Percentiles rank a stretch among this genome's conserved stretches.
These are phyloP conservation scores for Nemophila menziesii DNA, from an alignment of 257 asterid species.

Conservation along the genomic window DNA sequence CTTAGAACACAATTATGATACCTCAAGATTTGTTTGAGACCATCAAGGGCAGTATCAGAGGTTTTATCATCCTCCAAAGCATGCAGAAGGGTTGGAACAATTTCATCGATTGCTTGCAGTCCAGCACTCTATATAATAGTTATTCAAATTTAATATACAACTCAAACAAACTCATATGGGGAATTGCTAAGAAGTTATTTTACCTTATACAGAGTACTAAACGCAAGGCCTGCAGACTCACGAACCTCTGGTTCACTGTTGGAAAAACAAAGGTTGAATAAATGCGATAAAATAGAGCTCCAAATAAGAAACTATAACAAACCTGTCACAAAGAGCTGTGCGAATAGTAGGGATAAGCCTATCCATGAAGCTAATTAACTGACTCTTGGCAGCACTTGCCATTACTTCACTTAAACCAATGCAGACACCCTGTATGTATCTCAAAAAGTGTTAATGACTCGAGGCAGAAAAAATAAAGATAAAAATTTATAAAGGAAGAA, in stretches of 20 bases:
- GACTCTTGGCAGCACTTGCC: conserved; percentile 95
- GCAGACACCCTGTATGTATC: conserved; percentile 91
- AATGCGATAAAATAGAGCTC: neutral
- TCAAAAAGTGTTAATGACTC: conserved; percentile 3
- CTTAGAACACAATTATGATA: conserved; percentile 13
- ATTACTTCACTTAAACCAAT: conserved; percentile 96
- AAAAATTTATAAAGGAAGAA: neutral
- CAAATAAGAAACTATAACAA: conserved; percentile 13
- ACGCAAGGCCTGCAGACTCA: conserved; percentile 89
- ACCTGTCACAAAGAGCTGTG: conserved; percentile 97
- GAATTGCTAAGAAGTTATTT: conserved; percentile 2
- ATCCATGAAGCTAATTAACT: conserved; percentile 78
- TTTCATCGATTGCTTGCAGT: conserved; percentile 97
- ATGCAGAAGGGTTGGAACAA: conserved; percentile 90
- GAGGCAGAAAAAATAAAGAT: neutral
- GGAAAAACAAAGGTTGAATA: conserved; percentile 10
- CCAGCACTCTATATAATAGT: conserved; percentile 76
- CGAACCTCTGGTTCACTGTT: conserved; percentile 78
- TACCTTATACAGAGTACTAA: conserved; percentile 97
- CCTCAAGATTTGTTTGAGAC: conserved; percentile 95
- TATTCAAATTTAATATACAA: neutral
- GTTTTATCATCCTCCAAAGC: conserved; percentile 83
- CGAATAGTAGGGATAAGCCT: conserved; percentile 90
- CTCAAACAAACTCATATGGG: neutral
- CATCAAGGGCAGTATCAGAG: conserved; percentile 98